A percentile compares a stretch with the other conserved stretches of the same genome.
These are phyloP conservation scores for Phoma sp. DNA, from an alignment of 2,329 filamentous ascomycete genomes.

Conservation along the genomic window DNA sequence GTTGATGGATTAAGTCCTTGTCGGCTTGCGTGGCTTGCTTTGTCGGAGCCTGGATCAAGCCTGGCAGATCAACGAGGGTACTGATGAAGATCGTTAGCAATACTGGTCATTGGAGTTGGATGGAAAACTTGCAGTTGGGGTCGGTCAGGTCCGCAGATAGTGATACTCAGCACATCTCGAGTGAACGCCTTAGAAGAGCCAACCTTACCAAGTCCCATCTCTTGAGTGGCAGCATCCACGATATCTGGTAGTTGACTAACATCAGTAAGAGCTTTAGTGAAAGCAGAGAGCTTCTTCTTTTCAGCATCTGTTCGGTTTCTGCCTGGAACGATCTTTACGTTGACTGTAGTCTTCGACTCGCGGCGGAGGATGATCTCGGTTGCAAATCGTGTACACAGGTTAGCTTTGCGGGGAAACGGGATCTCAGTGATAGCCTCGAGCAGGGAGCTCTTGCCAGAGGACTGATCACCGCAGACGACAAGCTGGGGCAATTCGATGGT, in stretches of 20 bases:
- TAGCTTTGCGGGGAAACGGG: constrained; percentile 62
- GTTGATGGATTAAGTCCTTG: constrained; percentile 13
- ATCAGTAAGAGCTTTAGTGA: constrained; percentile 39
- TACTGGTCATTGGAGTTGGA: not conserved
- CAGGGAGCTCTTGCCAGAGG: constrained; percentile 68
- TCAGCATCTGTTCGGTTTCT: constrained; percentile 29
- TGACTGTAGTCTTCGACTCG: constrained; percentile 31
- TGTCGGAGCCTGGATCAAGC: constrained; percentile 43
- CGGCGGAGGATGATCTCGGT: constrained; percentile 56
- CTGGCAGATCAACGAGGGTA: constrained; percentile 56
- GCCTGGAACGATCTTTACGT: constrained; percentile 2
- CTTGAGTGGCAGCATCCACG: constrained; percentile 58
- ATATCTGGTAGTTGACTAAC: constrained; percentile 54
- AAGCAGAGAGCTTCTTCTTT: constrained; percentile 41
- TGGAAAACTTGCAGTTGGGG: constrained; percentile 22
- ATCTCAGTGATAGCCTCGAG: constrained; percentile 69
- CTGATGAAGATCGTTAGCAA: no score
- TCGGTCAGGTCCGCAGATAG: constrained; percentile 48
- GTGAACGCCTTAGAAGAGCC: constrained; percentile 39
- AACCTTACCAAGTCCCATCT: constrained; percentile 53
- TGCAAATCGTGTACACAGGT: constrained; percentile 65
- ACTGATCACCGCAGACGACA: constrained; percentile 40
- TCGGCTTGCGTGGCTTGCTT: constrained; percentile 19
- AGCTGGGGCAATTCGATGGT: constrained; percentile 34
- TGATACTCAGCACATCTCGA: constrained; percentile 49